Base-by-base conservation (phyloP, 1,139 yeast genomes). In the Kodamaea plutei region DNA sequence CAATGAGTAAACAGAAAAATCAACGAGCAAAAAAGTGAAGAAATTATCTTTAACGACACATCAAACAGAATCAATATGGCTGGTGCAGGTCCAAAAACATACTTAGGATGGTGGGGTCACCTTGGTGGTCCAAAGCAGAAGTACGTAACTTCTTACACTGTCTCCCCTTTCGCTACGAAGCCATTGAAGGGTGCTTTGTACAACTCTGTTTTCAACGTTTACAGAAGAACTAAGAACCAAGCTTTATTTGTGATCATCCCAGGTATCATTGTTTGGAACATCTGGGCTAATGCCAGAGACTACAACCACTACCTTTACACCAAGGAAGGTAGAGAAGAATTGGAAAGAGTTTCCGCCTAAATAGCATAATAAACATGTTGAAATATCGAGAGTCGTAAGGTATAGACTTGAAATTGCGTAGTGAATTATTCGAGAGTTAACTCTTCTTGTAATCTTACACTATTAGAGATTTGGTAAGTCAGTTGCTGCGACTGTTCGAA, bases 101-200 rank as follows among this genome's bases (percentile, higher is more conserved):
- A 84, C 58, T 79, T 84, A 89, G 97, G 97, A 54, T 88, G 96
- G 96, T 88, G 97, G 97, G 96, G 96, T 57, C 61, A 70, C 68
- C 61, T 78, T 51, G 88, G 94, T 43, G 73, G 85, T 62, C 93
- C 94, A 57, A 76, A 76, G 57, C 97, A 89, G 72, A 88, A 85
- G 66, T 81, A 84, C 62, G 70, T 84, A 48, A 79, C 88, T 40
- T 73, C 79, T 35, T 93, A 91, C 73, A 71, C 95, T 37, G 89
- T 91, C 41, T 84, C 98, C 42, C 95, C 96, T 42, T 84, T 73
- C 50, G 96, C 96, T 38, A 94, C 93, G 64, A 81, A 78, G 61
- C 96, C 97, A 38, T 73, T 91, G 58, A 82, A 83, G 61, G 96
- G 95, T 46, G 78, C 81, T 48, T 74, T 83, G 51, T 78, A 89